Base-by-base conservation (phyloP, 2,329 filamentous ascomycete species). In the Fulvia fulva region DNA sequence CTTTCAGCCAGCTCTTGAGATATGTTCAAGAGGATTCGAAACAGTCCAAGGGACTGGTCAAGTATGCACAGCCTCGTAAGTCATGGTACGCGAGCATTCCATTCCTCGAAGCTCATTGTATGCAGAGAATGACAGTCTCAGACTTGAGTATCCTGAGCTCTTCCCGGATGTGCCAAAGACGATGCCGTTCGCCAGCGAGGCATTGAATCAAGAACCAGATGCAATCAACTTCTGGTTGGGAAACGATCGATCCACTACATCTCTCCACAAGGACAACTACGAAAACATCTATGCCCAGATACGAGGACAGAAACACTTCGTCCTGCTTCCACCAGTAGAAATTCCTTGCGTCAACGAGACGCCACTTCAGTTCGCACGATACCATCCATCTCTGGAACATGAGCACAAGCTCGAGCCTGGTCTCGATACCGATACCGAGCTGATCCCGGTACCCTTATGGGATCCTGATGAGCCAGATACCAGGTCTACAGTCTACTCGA, bases 201-300 rank as follows among this genome's bases (percentile, higher is more conserved):
- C 89, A 0, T 81, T 93, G 0, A 76, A 81, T 45, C 77, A 82
- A 41, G 68, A 75, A 0, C 87, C 89, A 0, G 90, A 94, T 62
- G 90, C 90, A 14, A 82, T 91, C 61, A 94, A 94, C 70, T 80
- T 94, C 68, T 93, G 90, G 90, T 85, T 94, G 51, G 90, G 90
- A 55, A 89, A 90, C 74, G 83, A 84, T 1, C 78, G 78, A 37
- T 89, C 86, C 25, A 79, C 83, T 1, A 92, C 89, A 0, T 86
- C 87, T 0, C 73, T 92, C 55, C 90, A 94, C 75, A 89, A 88
- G 68, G 90, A 94, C 74, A 89, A 89, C 67, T 93, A 92, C 72
- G 89, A 94, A 72, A 94, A 94, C 70, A 81, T 94, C 0, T 94
- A 92, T 71, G 87, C 90, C 1, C 89, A 93, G 68, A 73, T 93